phyloP scores from a whole-genome alignment of 2,329 filamentous ascomycete species.

The Rhynchosporium secalis region DNA sequence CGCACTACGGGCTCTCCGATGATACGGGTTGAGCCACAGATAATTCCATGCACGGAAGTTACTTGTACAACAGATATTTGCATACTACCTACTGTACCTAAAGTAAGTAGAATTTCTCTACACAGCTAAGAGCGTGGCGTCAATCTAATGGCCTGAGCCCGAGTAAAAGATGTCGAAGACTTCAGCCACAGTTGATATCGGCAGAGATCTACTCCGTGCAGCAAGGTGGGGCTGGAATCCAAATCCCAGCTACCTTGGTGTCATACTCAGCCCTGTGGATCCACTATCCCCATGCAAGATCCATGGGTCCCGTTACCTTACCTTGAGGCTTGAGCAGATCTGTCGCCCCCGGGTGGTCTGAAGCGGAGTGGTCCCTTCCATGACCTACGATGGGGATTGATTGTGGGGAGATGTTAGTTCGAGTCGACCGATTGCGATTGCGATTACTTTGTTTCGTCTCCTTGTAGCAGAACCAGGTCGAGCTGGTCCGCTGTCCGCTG shows the following conservation, averaged over 20 bases:
- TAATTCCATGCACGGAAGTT: too few relatives aligned
- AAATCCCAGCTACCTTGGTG: not conserved
- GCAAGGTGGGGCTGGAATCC: too few relatives aligned
- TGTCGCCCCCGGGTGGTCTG: not conserved
- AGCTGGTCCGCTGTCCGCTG: conserved; percentile 3
- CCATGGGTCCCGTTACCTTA: not conserved
- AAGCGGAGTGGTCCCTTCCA: too few relatives aligned
- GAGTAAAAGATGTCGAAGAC: not conserved
- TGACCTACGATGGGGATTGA: not conserved
- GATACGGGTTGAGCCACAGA: too few relatives aligned
- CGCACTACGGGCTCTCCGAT: conserved; percentile 5
- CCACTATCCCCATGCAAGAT: too few relatives aligned
- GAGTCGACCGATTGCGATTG: too few relatives aligned
- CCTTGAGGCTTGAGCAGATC: not conserved
- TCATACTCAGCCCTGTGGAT: conserved; percentile 6
- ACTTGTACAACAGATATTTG: too few relatives aligned
- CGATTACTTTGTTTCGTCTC: not conserved
- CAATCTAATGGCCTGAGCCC: not conserved
- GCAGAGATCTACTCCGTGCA: too few relatives aligned
- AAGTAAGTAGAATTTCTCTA: too few relatives aligned
- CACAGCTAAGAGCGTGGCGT: too few relatives aligned
- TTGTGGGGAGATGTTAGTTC: not conserved
- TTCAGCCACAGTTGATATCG: not conserved
- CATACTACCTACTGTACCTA: too few relatives aligned
- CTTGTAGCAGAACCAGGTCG: conserved; percentile 4